Base-by-base conservation (phyloP, 2,329 filamentous ascomycete genomes). In the Cadophora gregata region DNA sequence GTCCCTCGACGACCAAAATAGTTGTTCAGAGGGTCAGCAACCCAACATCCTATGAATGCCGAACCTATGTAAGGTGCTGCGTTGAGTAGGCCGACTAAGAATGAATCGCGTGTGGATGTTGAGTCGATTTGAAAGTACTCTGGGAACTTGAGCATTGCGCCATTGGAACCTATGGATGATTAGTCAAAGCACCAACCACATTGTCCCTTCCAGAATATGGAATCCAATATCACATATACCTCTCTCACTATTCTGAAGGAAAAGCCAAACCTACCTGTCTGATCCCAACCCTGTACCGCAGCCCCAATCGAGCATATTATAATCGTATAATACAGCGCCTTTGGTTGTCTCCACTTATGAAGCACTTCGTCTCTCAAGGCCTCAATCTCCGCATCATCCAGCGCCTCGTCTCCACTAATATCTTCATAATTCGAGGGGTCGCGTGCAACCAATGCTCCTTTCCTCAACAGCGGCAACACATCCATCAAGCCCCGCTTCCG, bases 361-460 rank as follows among this genome's bases (percentile, higher is more conserved):
- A 86, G 81, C 48, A 85, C 81, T 76, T 93, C 90, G 67, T 88
- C 81, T 42, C 81, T 81, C n/a, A 95, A 82, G 14, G 81, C 83
- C n/a, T 83, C 79, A 67, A 88, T 85, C 75, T 91, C 90, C 0
- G 82, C 80, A 12, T 88, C 82, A 61, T 82, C 79, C 1, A 94
- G 83, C 14, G 86, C 85, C 63, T 85, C 79, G 62, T 85, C 80
- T 70, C 85, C 84, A 4, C 77, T 79, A 56, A 93, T 83, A 48
- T 84, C 80, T 66, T 91, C 89, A 76, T 86, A 91, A 33, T 83
- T 81, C 16, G 80, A 78, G 0, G 90, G 91, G 71, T 90, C 87
- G 76, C 93, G 90, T 4, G 92, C 92, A 19, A 93, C 85, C 9
- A 94, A 82, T 5, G 91, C 92, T 45, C 90, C 92, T 72, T 89